A percentile compares a stretch with the other conserved stretches of the same genome.
phyloP scores from a whole-genome alignment of 805 yeast species.

The Suhomyces sp. region DNA sequence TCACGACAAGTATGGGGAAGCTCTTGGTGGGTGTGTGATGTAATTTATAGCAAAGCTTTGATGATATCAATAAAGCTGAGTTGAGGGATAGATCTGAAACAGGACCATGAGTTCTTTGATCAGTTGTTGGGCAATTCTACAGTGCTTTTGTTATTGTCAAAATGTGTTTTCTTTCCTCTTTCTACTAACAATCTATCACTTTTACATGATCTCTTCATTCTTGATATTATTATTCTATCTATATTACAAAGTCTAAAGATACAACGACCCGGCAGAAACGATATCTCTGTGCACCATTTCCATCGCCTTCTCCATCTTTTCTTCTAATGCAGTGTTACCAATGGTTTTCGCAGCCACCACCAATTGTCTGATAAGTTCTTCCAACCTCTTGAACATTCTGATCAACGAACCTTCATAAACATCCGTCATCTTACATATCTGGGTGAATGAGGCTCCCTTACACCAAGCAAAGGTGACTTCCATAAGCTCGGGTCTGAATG shows the following conservation, averaged over 20 bases:
- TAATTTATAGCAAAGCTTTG: too few relatives aligned
- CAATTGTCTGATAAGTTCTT: slow-evolving; percentile 89
- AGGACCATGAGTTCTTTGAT: too few relatives aligned
- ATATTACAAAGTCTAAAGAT: slow-evolving; percentile 45
- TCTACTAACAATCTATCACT: too few relatives aligned
- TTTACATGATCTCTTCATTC: too few relatives aligned
- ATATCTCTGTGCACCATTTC: slow-evolving; percentile 92
- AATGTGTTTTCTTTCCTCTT: too few relatives aligned
- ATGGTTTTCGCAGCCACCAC: slow-evolving; percentile 90
- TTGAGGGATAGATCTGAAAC: too few relatives aligned
- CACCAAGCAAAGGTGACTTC: slow-evolving; percentile 98
- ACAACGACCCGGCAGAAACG: slow-evolving; percentile 94
- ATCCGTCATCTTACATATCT: slow-evolving; percentile 97
- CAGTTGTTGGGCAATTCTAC: too few relatives aligned
- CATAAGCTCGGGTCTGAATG: slow-evolving; percentile 91
- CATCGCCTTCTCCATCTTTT: slow-evolving; percentile 83
- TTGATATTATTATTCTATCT: too few relatives aligned
- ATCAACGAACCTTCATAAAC: slow-evolving; percentile 96
- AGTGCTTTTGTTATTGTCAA: too few relatives aligned
- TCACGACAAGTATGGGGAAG: too few relatives aligned
- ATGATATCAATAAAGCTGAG: too few relatives aligned
- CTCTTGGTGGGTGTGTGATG: too few relatives aligned
- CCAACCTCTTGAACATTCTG: slow-evolving; percentile 90
- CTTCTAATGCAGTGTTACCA: slow-evolving; percentile 83
- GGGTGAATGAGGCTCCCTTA: slow-evolving; percentile 92